Conservation (phyloP, 1,284 basidiomycete species). For the Neonothopanus nambi region DNA sequence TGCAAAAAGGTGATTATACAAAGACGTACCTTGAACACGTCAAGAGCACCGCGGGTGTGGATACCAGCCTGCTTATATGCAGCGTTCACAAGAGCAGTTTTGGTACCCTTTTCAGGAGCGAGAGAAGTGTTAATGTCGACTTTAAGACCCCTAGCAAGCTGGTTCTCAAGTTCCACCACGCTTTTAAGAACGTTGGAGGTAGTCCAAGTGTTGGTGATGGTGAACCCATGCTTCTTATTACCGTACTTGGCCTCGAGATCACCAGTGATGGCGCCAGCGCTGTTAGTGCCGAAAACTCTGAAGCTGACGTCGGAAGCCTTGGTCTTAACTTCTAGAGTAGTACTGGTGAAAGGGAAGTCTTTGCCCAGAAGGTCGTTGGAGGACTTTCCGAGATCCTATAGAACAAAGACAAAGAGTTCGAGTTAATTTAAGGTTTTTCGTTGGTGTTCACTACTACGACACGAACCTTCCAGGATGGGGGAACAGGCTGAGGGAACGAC, state of each 20-base stretch:
- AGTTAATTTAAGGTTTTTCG: background rate
- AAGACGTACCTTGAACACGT: constrained; percentile 88
- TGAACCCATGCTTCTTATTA: constrained; percentile 87
- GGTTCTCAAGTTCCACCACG: constrained; percentile 95
- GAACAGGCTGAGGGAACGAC: constrained; percentile 87
- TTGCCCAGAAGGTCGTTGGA: constrained; percentile 93
- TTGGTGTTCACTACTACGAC: background rate
- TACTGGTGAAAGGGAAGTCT: constrained; percentile 89
- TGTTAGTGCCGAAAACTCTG: constrained; percentile 82
- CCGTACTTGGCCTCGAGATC: constrained; percentile 92
- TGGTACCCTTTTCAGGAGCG: constrained; percentile 82
- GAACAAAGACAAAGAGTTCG: background rate
- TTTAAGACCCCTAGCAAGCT: constrained; percentile 97
- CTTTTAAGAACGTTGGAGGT: constrained; percentile 91
- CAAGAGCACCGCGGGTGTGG: constrained; percentile 90
- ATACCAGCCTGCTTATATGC: constrained; percentile 97
- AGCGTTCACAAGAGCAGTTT: constrained; percentile 81
- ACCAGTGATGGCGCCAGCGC: constrained; percentile 72
- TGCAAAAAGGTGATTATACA: constrained; percentile 13
- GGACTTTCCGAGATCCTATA: constrained; percentile 93
- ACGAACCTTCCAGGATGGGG: constrained; percentile 88
- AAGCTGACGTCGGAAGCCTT: constrained; percentile 87
- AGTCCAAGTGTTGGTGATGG: constrained; percentile 93
- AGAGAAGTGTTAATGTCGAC: constrained; percentile 88
- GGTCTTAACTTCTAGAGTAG: constrained; percentile 91